Evolutionary conservation across 208 protist genomes (phyloP).

Genomic region (Acanthamoeba culbertsoni): DNA sequence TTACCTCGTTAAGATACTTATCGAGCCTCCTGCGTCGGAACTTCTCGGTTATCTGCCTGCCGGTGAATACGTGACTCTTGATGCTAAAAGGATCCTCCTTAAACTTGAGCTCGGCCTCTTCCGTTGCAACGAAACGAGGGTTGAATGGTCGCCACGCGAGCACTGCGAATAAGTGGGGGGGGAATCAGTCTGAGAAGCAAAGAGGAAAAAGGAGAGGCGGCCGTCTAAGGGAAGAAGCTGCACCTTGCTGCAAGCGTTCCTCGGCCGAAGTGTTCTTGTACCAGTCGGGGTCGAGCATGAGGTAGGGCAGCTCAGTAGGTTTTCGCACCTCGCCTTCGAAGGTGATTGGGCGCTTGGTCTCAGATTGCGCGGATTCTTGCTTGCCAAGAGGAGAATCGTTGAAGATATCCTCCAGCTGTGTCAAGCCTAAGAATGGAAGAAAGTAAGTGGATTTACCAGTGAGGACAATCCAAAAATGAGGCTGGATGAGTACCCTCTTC

Average conservation of each 20-base stretch:
- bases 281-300: constrained; percentile 39
- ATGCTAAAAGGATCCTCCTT: neutral
- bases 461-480: neutral
- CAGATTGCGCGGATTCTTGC: neutral
- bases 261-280: neutral
- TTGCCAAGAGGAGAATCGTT: neutral
- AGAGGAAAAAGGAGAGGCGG: neutral
- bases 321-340: neutral
- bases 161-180: neutral
- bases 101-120: neutral
- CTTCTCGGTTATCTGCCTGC: neutral
- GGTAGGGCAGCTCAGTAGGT: neutral
- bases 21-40: neutral
- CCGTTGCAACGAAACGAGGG: neutral
- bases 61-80: neutral
- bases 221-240: neutral
- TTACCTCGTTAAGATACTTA: neutral
- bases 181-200: too few species aligned
- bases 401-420: neutral
- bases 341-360: neutral
- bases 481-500: neutral
- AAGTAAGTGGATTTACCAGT: neutral
- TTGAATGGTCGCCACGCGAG: neutral
- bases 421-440: neutral
- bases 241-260: constrained; percentile 7